Base-by-base conservation (phyloP, 352 stramenopile species). In the Globisporangium heterothallicum region DNA sequence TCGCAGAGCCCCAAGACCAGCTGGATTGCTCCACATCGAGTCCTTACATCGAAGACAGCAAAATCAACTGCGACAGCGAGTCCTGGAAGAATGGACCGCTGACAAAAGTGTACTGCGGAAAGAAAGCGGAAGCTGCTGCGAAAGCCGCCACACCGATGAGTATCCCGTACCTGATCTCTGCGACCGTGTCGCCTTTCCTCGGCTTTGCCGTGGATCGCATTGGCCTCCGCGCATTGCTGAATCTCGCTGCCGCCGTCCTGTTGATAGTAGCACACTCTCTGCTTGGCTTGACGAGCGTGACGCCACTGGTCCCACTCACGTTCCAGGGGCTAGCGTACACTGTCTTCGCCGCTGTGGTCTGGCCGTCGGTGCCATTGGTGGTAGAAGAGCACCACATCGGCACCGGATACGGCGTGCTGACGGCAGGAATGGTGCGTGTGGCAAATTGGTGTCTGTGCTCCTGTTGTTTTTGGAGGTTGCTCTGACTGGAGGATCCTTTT, bases 81-180 rank as follows among this genome's bases (percentile, higher is more conserved):
- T 75, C 71, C 4, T 92, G 82, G 82, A 86, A 82, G 43, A 52
- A 76, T 40, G 82, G 79, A 0, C 72, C 73, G 6, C 62, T 83
- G 24, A 87, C 78, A 2, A 55, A 63, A 16, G 64, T 46, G 22
- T 91, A 88, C 53, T 93, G 79, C 55, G 53, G 42, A 25, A 76
- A 84, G 40, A 86, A 91, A 47, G 59, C 59, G 3, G 63, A 76
- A 6, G 88, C 85, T 16, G 78, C 78, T 4, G 50, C 75, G 38
- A 78, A 78, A 27, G 84, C 81, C 3, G 84, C 81, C n/a, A 89
- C 70, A 14, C 74, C 92, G 9, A 97, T 98, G 87, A 92, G 75
- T 13, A 88, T 97, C 42, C 93, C 92, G 30, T 98, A 97, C 64
- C 78, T 96, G 26, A 95, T 97, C 34, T 96, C 88, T 21, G 89